Evolutionary conservation across 2,329 filamentous ascomycete species (phyloP).

Genomic region (Claviceps africana): DNA sequence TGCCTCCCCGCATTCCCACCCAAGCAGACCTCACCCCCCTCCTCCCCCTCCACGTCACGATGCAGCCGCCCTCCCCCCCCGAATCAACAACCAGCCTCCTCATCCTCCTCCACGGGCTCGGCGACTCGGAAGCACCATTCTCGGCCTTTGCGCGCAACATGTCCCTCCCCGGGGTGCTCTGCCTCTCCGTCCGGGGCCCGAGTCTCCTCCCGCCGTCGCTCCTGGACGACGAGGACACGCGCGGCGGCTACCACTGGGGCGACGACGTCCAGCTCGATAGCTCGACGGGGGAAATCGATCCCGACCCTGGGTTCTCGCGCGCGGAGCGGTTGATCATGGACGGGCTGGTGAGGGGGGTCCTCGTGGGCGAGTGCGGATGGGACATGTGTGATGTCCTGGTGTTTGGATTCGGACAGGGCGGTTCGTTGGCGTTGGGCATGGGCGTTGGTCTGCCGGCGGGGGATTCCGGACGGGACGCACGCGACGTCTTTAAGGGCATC

Average conservation of each 20-base stretch:
- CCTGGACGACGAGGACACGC: conserved; percentile 26
- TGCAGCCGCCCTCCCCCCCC: conserved; percentile 37
- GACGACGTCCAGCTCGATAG: conserved; percentile 46
- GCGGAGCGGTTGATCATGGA: conserved; percentile 32
- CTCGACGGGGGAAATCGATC: conserved; percentile 38
- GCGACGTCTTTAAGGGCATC: conserved; percentile 35
- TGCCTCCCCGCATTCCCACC: conserved; percentile 36
- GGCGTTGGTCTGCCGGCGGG: conserved; percentile 23
- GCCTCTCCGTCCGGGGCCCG: conserved; percentile 60
- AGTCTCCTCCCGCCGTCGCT: conserved; percentile 47
- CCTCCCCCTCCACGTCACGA: conserved; percentile 26
- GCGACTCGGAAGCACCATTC: conserved; percentile 60
- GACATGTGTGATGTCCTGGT: conserved; percentile 43
- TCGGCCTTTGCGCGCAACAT: conserved; percentile 53
- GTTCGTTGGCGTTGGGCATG: conserved; percentile 44
- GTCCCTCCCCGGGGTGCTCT: conserved; percentile 61
- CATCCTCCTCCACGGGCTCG: conserved; percentile 71
- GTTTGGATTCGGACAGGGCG: conserved; percentile 56
- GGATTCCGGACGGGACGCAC: neutral
- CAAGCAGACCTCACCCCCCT: conserved; percentile 34
- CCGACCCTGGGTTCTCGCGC: conserved; percentile 46
- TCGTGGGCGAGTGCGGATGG: conserved; percentile 47
- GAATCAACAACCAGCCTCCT: conserved; percentile 61
- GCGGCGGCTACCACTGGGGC: conserved; percentile 44
- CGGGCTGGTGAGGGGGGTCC: conserved; percentile 34